Conservation (phyloP, 2,329 filamentous ascomycete species). For the Xylaria sp. region DNA sequence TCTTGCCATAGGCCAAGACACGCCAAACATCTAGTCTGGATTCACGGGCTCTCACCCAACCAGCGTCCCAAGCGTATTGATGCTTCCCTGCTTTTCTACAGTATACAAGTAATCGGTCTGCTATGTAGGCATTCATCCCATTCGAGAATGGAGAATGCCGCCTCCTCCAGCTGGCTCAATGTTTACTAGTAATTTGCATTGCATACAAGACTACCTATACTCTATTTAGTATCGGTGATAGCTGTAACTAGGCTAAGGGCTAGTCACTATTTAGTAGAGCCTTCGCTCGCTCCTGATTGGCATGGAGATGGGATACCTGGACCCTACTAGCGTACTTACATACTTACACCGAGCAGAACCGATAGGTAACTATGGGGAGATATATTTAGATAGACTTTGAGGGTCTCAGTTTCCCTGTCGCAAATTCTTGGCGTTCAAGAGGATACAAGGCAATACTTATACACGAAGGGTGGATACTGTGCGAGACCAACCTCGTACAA, state of each 20-base stretch:
- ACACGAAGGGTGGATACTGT: constrained; percentile 8
- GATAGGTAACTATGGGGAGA: too few species aligned
- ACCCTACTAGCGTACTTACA: too few species aligned
- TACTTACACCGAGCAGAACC: too few species aligned
- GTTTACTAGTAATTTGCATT: not conserved
- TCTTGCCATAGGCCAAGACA: not conserved
- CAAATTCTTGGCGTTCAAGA: not conserved
- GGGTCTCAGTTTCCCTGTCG: constrained; percentile 1
- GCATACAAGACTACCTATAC: not conserved
- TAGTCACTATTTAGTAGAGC: too few species aligned
- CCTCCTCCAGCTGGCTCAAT: not conserved
- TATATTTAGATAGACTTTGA: not conserved
- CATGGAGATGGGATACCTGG: not conserved
- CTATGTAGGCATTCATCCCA: not conserved
- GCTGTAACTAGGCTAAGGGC: not conserved
- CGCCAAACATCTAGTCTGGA: too few species aligned
- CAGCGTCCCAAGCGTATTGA: not conserved
- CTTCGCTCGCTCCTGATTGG: not conserved
- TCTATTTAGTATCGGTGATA: not conserved
- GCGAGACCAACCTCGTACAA: not conserved
- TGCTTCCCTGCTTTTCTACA: not conserved
- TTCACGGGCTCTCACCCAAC: not conserved
- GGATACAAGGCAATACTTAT: not conserved
- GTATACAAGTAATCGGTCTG: not conserved
- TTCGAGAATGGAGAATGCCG: not conserved